phyloP scores from a whole-genome alignment of 768 basidiomycete species.

The Pulveroboletus sp. region DNA sequence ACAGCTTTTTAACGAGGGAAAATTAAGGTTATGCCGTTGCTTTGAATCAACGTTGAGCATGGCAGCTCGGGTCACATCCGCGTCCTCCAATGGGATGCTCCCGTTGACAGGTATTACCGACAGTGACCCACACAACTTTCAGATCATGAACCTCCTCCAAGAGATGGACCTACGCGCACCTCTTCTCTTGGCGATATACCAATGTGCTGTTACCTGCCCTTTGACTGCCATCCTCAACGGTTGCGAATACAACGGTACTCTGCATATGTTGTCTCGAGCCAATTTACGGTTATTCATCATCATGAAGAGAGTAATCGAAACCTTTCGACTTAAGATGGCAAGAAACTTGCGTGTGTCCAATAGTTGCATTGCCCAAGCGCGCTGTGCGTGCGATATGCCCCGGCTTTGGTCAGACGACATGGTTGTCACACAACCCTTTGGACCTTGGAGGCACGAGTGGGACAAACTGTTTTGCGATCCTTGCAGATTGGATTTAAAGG shows the following conservation, averaged over 20 bases:
- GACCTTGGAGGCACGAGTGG: neutral
- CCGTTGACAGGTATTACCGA: neutral
- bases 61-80: neutral
- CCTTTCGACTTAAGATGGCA: neutral
- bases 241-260: neutral
- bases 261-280: neutral
- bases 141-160: constrained; percentile 15
- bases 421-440: neutral
- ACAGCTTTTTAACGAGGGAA: constrained; percentile 6
- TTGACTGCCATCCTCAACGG: neutral
- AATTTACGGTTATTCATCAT: constrained; percentile 8
- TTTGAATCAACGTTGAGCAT: neutral
- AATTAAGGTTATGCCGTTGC: neutral
- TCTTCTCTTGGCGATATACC: constrained; percentile 10
- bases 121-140: constrained; percentile 15
- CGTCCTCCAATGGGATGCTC: no score
- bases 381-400: neutral
- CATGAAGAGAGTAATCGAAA: constrained; percentile 2
- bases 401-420: neutral
- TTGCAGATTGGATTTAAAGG: no score
- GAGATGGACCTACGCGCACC: neutral
- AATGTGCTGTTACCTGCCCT: neutral
- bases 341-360: neutral
- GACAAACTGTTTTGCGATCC: neutral
- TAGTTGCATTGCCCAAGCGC: neutral